phyloP scores from a whole-genome alignment of 1,284 basidiomycete genomes.

The Microbotryum intermedium region DNA sequence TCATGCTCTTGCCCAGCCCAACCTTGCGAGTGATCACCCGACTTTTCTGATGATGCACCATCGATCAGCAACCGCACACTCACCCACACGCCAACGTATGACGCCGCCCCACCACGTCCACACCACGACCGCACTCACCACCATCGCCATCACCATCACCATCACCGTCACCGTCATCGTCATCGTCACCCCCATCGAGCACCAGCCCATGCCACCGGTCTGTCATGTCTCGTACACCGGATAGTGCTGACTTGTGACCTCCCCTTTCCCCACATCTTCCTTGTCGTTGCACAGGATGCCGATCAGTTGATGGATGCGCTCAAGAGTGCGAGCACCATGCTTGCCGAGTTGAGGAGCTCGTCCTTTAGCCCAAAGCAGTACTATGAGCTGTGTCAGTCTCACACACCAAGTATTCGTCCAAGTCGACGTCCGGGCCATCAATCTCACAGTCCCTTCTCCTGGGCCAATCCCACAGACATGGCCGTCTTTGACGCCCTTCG shows the following conservation, averaged over 20 bases:
- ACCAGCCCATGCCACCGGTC: too few relatives aligned
- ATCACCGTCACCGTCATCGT: too few relatives aligned
- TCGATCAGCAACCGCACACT: too few relatives aligned
- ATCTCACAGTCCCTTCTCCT: slow-evolving; percentile 9
- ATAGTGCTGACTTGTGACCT: neutral
- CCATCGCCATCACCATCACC: too few relatives aligned
- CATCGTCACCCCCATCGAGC: too few relatives aligned
- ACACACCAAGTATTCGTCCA: neutral
- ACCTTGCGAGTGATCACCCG: too few relatives aligned
- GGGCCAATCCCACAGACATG: slow-evolving; percentile 57
- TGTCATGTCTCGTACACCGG: too few relatives aligned
- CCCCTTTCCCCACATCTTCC: neutral
- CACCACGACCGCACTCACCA: too few relatives aligned
- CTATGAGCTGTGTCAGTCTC: slow-evolving; percentile 76
- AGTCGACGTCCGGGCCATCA: slow-evolving; percentile 12
- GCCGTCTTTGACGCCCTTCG: slow-evolving; percentile 89
- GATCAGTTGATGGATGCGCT: slow-evolving; percentile 96
- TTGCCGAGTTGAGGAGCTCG: slow-evolving; percentile 83
- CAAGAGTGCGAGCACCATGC: slow-evolving; percentile 89
- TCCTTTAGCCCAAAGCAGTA: slow-evolving; percentile 87
- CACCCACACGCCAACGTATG: too few relatives aligned
- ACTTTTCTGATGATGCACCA: neutral
- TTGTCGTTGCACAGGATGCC: slow-evolving; percentile 52
- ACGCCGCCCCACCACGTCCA: too few relatives aligned
- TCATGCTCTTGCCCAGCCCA: neutral